Evolutionary conservation across 2,329 filamentous ascomycete species (phyloP).

Genomic region (Drechslerella dactyloides): DNA sequence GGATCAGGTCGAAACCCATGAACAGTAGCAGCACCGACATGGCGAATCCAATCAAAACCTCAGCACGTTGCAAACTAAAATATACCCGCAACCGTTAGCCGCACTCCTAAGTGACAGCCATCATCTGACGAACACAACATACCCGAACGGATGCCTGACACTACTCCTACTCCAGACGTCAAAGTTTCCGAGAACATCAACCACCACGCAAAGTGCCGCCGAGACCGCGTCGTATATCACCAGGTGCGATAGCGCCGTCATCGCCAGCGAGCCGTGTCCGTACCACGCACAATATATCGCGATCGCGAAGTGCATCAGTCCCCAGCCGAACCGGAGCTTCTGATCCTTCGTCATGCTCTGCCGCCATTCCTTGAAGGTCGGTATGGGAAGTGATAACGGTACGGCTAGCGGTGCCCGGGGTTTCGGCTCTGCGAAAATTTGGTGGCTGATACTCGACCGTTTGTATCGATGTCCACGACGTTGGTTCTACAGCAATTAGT

Average conservation of each 20-base stretch:
- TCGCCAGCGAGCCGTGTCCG: constrained; percentile 82
- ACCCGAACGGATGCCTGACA: constrained; percentile 87
- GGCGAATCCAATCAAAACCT: constrained; percentile 93
- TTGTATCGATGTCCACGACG: constrained; percentile 97
- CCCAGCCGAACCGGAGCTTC: constrained; percentile 83
- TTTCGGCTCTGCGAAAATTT: constrained; percentile 93
- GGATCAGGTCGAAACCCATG: constrained; percentile 93
- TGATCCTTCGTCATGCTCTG: constrained; percentile 89
- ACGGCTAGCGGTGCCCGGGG: constrained; percentile 83
- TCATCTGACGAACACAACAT: constrained; percentile 34
- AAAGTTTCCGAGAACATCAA: constrained; percentile 94
- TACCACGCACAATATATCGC: constrained; percentile 85
- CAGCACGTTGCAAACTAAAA: constrained; percentile 76
- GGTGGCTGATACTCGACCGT: constrained; percentile 92
- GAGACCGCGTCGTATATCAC: constrained; percentile 95
- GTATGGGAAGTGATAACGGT: constrained; percentile 88
- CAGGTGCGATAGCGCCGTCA: constrained; percentile 89
- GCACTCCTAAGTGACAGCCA: constrained; percentile 6
- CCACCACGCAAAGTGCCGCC: constrained; percentile 85
- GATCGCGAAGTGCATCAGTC: constrained; percentile 81
- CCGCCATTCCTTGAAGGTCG: constrained; percentile 85
- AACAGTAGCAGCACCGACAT: constrained; percentile 97
- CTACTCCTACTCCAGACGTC: constrained; percentile 95
- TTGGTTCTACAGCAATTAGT: constrained; percentile 66
- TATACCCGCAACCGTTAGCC: constrained; percentile 11